phyloP scores from a whole-genome alignment of 306 rosid species.

The Purshia tridentata region DNA sequence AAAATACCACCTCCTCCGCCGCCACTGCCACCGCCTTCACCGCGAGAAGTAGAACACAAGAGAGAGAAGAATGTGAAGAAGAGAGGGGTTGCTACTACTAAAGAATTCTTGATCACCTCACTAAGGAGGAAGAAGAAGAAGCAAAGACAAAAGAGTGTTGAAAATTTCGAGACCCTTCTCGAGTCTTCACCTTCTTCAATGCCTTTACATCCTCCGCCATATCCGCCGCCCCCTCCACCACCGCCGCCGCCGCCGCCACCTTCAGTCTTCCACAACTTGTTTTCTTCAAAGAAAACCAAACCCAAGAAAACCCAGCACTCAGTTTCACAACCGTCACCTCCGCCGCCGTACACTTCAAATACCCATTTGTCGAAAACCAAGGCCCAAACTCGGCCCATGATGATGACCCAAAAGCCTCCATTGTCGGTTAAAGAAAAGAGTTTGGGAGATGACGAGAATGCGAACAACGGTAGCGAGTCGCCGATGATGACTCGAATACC shows the following conservation, averaged over 20 bases:
- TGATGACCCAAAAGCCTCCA: slow-evolving; percentile 24
- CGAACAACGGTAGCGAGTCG: slow-evolving; percentile 47
- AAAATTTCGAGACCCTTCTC: slow-evolving; percentile 45
- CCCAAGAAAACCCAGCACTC: slow-evolving; percentile 35
- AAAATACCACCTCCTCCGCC: slow-evolving; percentile 18
- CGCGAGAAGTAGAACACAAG: slow-evolving; percentile 32
- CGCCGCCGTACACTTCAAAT: neutral
- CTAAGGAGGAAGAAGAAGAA: slow-evolving; percentile 58
- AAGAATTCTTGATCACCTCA: slow-evolving; percentile 49
- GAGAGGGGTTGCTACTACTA: slow-evolving; percentile 41
- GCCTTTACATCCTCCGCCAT: slow-evolving; percentile 37
- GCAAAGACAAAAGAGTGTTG: slow-evolving; percentile 59
- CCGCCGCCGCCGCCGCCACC: slow-evolving; percentile 36
- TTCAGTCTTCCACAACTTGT: slow-evolving; percentile 48
- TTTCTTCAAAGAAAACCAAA: slow-evolving; percentile 51
- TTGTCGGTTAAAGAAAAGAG: slow-evolving; percentile 29
- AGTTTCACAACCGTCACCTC: slow-evolving; percentile 20
- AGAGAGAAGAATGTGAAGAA: slow-evolving; percentile 36
- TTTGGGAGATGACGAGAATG: slow-evolving; percentile 31
- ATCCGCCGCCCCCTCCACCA: slow-evolving; percentile 38
- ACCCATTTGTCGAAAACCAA: slow-evolving; percentile 16
- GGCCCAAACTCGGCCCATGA: slow-evolving; percentile 33
- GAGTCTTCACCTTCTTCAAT: slow-evolving; percentile 17
- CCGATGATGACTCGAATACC: slow-evolving; percentile 54
- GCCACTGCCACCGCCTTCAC: neutral